Percentiles rank a stretch among this genome's conserved stretches.
Evolutionary conservation across 1,139 yeast species (phyloP).

Genomic region (Debaryomyces coudertii): DNA sequence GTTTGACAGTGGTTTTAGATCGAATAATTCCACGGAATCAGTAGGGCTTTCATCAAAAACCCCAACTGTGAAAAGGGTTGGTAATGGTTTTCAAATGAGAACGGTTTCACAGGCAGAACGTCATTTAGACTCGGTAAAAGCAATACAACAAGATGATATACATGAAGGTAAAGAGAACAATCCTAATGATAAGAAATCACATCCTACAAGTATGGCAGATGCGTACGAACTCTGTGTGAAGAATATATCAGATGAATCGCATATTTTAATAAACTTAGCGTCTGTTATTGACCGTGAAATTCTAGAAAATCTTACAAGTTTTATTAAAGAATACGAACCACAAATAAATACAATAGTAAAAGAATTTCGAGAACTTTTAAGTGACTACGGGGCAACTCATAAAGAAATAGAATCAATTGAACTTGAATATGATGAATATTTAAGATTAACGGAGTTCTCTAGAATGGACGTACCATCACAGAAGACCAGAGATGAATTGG

Average conservation of each 20-base stretch:
- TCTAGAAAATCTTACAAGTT: slow-evolving; percentile 38
- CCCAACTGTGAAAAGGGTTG: neutral
- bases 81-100: slow-evolving; percentile 12
- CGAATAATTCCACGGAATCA: slow-evolving; percentile 1
- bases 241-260: slow-evolving; percentile 28
- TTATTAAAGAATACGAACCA: slow-evolving; percentile 44
- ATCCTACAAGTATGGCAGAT: slow-evolving; percentile 9
- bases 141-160: neutral
- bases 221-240: slow-evolving; percentile 18
- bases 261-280: slow-evolving; percentile 31
- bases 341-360: slow-evolving; percentile 29
- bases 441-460: slow-evolving; percentile 35
- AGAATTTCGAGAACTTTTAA: slow-evolving; percentile 28
- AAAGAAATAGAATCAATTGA: slow-evolving; percentile 33
- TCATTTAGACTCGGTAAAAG: slow-evolving; percentile 11
- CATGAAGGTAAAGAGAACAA: neutral
- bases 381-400: slow-evolving; percentile 32
- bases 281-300: slow-evolving; percentile 41
- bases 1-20: slow-evolving; percentile 28
- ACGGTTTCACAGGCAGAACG: slow-evolving; percentile 17
- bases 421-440: slow-evolving; percentile 35
- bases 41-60: neutral
- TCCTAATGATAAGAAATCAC: neutral
- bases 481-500: slow-evolving; percentile 16
- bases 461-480: slow-evolving; percentile 15